Evolutionary conservation across 139 green algal genomes (phyloP).

Genomic region (Chlorella sp.): DNA sequence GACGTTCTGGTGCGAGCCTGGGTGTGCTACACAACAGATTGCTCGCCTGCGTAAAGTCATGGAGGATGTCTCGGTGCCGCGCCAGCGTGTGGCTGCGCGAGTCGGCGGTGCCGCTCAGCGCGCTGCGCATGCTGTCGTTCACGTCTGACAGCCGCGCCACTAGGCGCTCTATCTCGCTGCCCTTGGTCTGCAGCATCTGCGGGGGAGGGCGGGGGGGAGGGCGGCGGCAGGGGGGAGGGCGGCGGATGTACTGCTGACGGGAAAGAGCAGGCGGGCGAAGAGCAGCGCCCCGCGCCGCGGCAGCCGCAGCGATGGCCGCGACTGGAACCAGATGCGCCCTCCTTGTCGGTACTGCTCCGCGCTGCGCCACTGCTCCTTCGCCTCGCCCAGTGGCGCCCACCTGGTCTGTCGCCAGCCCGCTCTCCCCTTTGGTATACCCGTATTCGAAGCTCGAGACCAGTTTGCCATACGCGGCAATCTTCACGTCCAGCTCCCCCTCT

Average conservation of each 20-base stretch:
- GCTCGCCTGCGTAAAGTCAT: conserved; percentile 81
- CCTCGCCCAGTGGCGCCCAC: neutral
- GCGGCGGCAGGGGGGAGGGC: neutral
- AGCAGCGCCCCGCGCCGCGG: too few relatives aligned
- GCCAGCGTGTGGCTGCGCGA: conserved; percentile 84
- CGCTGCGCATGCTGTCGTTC: conserved; percentile 77
- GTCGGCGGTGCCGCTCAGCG: conserved; percentile 63
- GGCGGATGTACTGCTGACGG: too few relatives aligned
- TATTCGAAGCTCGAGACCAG: conserved; percentile 79
- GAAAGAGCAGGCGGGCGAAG: too few relatives aligned
- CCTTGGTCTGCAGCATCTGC: conserved; percentile 68
- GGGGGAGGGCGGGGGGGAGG: neutral
- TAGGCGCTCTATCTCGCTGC: conserved; percentile 76
- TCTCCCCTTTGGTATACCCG: conserved; percentile 48
- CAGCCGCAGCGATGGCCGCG: too few relatives aligned
- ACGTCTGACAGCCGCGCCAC: conserved; percentile 79
- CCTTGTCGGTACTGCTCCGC: too few relatives aligned
- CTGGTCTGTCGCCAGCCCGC: conserved; percentile 53
- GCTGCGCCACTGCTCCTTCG: too few relatives aligned
- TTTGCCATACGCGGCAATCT: conserved; percentile 88
- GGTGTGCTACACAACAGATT: too few relatives aligned
- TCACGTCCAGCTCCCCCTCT: conserved; percentile 91
- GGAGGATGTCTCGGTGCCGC: conserved; percentile 91
- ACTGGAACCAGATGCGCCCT: too few relatives aligned
- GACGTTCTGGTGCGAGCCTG: too few relatives aligned